Percentiles rank a stretch among this genome's conserved stretches.
These are phyloP conservation scores for Sugiyamaella sp. DNA, from an alignment of 1,139 yeast species.

Conservation along the genomic window DNA sequence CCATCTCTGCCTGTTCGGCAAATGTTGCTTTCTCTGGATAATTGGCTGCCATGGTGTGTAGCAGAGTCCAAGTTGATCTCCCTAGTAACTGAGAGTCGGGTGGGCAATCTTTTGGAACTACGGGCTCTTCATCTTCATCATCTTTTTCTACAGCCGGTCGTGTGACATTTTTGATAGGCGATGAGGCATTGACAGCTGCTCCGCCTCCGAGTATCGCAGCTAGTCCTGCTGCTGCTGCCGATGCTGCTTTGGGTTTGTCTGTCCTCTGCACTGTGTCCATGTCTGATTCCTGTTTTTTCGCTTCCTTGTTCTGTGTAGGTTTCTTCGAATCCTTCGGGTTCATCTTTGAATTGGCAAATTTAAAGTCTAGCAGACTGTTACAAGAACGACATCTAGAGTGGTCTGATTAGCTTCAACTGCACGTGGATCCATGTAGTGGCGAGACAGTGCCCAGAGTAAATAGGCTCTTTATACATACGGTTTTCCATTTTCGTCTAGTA, in stretches of 20 bases:
- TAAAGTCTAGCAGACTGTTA: conserved; percentile 75
- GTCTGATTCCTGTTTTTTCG: neutral
- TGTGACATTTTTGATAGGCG: conserved; percentile 24
- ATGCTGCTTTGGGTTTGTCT: conserved; percentile 16
- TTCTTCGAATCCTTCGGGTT: conserved; percentile 19
- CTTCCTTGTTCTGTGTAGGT: neutral
- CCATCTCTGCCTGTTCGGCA: conserved; percentile 70
- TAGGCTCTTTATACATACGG: conserved; percentile 64
- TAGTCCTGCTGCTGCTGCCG: conserved; percentile 22
- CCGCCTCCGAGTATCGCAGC: conserved; percentile 27
- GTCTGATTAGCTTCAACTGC: conserved; percentile 13
- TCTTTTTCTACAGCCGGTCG: neutral
- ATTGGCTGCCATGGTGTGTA: conserved; percentile 88
- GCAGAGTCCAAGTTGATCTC: conserved; percentile 85
- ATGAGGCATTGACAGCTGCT: conserved; percentile 29
- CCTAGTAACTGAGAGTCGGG: conserved; percentile 87
- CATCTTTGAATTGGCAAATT: conserved; percentile 48
- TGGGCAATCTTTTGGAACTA: conserved; percentile 59
- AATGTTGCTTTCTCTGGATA: conserved; percentile 73
- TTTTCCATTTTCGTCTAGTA: conserved; percentile 85
- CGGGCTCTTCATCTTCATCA: neutral
- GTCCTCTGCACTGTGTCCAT: conserved; percentile 4
- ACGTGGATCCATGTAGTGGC: conserved; percentile 3
- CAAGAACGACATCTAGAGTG: conserved; percentile 74
- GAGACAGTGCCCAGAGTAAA: neutral